phyloP scores from a whole-genome alignment of 2,329 filamentous ascomycete genomes.

The Talaromyces sp. region DNA sequence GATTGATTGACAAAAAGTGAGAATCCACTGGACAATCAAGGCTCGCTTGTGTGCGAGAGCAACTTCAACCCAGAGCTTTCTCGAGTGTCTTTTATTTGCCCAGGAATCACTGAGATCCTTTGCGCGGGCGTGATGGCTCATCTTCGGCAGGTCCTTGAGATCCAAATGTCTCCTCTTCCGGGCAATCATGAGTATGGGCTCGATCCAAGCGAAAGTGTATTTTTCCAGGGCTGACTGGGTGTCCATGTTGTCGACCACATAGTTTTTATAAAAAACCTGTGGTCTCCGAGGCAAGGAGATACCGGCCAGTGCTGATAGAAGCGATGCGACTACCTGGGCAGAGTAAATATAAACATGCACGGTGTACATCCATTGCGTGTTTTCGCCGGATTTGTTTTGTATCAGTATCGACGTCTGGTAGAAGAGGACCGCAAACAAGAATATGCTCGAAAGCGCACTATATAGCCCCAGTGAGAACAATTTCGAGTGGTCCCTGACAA shows the following conservation, averaged over 20 bases:
- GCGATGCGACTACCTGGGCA: not conserved
- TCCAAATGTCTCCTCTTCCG: conserved; percentile 59
- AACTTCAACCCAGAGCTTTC: conserved; percentile 58
- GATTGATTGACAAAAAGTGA: conserved; percentile 54
- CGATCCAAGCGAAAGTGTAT: conserved; percentile 64
- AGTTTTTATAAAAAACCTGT: conserved; percentile 58
- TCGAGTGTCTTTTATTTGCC: conserved; percentile 30
- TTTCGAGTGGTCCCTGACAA: not conserved
- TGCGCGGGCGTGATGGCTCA: conserved; percentile 55
- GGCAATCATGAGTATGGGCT: conserved; percentile 54
- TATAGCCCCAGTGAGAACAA: conserved; percentile 7
- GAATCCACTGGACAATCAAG: conserved; percentile 57
- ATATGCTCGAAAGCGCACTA: not conserved
- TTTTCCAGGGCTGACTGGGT: conserved; percentile 59
- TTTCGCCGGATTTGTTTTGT: not conserved
- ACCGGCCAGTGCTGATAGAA: conserved; percentile 2
- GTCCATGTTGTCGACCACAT: conserved; percentile 59
- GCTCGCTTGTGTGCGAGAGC: conserved; percentile 55
- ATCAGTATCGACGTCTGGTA: conserved; percentile 1
- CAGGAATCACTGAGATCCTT: conserved; percentile 52
- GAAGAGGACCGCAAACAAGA: not conserved
- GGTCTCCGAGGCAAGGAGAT: conserved; percentile 62
- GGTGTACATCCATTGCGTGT: not conserved
- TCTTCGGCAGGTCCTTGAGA: conserved; percentile 58
- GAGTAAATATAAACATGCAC: not conserved